Percentiles rank a stretch among this genome's conserved stretches.
Evolutionary conservation across 2,329 filamentous ascomycete genomes (phyloP).

Genomic region (Epichloe hybrida): DNA sequence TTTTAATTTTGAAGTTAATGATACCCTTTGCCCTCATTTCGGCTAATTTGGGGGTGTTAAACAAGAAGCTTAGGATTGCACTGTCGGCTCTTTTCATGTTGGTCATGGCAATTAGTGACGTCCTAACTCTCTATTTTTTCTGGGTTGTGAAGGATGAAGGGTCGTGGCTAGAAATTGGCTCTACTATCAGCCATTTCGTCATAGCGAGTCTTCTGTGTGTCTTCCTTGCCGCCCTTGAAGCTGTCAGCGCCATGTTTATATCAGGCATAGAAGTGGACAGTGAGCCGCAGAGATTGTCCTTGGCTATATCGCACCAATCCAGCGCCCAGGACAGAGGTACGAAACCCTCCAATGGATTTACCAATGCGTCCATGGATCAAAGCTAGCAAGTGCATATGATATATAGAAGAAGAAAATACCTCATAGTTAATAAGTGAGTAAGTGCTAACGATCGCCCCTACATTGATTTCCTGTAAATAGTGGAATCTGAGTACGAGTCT

Average conservation of each 20-base stretch:
- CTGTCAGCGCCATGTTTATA: conserved; percentile 75
- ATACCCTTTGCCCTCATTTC: conserved; percentile 88
- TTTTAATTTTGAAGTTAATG: conserved; percentile 80
- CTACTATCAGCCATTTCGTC: conserved; percentile 87
- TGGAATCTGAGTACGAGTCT: no score
- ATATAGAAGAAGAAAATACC: no score
- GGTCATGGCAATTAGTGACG: conserved; percentile 81
- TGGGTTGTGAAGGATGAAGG: conserved; percentile 96
- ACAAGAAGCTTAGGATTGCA: conserved; percentile 68
- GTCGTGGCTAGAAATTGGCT: conserved; percentile 94
- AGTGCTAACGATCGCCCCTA: no score
- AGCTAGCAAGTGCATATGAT: no score
- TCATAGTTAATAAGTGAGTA: no score
- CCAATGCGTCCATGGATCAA: no score
- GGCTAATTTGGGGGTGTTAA: conserved; percentile 87
- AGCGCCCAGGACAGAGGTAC: neutral
- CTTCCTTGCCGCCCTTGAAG: conserved; percentile 80
- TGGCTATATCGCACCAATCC: neutral
- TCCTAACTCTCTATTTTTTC: conserved; percentile 96
- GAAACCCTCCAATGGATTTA: no score
- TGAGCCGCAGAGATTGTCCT: neutral
- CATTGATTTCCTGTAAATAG: no score
- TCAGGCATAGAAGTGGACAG: conserved; percentile 57
- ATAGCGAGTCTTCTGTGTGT: conserved; percentile 84
- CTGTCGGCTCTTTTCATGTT: conserved; percentile 88